Conservation (phyloP, 179 eudicot species). For the Corrigiola litoralis region DNA sequence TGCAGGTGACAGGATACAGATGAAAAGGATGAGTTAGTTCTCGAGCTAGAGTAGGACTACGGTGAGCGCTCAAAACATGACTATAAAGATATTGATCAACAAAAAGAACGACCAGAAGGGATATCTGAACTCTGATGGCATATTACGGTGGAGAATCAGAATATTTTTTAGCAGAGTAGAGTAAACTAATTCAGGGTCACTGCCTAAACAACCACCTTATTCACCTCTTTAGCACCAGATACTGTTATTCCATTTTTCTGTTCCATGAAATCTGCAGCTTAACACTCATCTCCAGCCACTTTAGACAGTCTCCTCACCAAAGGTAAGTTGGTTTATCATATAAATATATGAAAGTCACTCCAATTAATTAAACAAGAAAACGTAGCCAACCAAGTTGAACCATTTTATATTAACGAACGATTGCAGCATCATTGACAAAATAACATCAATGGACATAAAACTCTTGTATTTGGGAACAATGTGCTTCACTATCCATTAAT, state of each 20-base stretch:
- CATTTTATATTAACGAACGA: too few relatives aligned
- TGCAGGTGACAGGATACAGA: not conserved
- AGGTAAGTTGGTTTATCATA: too few relatives aligned
- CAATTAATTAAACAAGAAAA: too few relatives aligned
- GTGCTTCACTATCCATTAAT: not conserved
- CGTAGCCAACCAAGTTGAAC: not conserved
- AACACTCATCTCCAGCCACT: too few relatives aligned
- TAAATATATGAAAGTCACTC: too few relatives aligned
- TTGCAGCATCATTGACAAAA: not conserved
- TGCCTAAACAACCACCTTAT: not conserved
- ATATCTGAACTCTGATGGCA: not conserved
- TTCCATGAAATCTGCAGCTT: not conserved
- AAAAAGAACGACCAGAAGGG: not conserved
- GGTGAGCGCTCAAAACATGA: too few relatives aligned
- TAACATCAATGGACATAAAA: not conserved
- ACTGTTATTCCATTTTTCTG: too few relatives aligned
- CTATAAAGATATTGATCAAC: too few relatives aligned
- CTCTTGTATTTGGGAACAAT: not conserved
- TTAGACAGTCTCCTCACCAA: too few relatives aligned
- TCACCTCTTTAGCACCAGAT: not conserved
- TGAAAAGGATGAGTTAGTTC: too few relatives aligned
- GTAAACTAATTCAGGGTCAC: not conserved
- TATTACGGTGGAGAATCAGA: not conserved
- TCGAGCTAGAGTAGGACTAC: too few relatives aligned
- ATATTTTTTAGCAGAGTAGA: not conserved